Base-by-base conservation (phyloP, 176 grass and related monocot genomes). In the Cenchrus americanus region DNA sequence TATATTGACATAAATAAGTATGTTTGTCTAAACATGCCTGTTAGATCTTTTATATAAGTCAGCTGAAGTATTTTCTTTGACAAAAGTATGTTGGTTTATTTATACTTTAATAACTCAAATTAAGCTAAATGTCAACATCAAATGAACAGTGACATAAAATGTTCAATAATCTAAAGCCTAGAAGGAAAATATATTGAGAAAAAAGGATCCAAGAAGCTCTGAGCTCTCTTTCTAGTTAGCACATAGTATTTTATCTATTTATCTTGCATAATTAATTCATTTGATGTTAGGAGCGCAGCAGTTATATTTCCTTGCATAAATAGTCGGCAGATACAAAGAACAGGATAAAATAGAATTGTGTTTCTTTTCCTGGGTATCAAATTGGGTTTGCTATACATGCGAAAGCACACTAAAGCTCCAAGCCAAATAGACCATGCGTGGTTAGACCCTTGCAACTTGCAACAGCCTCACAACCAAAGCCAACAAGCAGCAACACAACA, bases 101-200 rank as follows among this genome's bases (percentile, higher is more conserved):
- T 42, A 76, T 12, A 69, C 14, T 24, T 11, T 66, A 52, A 55
- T 66, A 52, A 57, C 63, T 43, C 21, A 42, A 12, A 49, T 15
- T 41, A 81, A 82, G 43, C 15, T 22, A 61, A 62, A 74, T 53
- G 15, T 61, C 52, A 69, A 67, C 19, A 59, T 75, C 22, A 23
- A 69, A 30, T 76, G 52, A 81, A 75, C 14, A 61, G 43, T 59
- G 32, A 24, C 24, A 78, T 8, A 50, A 87, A 76, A 71, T 68
- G 40, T 50, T 59, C 10, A 46, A 52, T 76, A 78, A 53, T 63
- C 46, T 60, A 69, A 78, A n/a, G 14, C 10, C 8, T 87, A 43
- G 30, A 71, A 64, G 24, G 37, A 22, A 83, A 55, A n/a, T 64
- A 75, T n/a, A 52, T n/a, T 30, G 18, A 66, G 24, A 32, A 66